phyloP scores from a whole-genome alignment of 768 basidiomycete species.

The Tulasnella sp. region DNA sequence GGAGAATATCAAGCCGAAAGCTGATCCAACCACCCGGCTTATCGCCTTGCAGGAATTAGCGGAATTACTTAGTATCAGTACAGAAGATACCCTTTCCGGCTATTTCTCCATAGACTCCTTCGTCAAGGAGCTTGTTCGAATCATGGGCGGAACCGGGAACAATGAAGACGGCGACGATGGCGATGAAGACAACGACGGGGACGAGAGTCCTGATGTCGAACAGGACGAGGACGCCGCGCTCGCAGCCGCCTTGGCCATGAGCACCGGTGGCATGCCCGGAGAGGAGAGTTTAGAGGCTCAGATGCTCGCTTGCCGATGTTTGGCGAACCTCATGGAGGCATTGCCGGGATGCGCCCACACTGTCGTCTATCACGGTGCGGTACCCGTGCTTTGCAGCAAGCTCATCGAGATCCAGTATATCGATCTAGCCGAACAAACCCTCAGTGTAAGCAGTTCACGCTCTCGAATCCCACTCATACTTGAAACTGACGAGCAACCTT shows the following conservation, averaged over 20 bases:
- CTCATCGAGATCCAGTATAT: slow-evolving; percentile 96
- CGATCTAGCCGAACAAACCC: slow-evolving; percentile 95
- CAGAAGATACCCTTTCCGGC: slow-evolving; percentile 92
- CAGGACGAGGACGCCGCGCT: slow-evolving; percentile 82
- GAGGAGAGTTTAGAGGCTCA: slow-evolving; percentile 82
- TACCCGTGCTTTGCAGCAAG: slow-evolving; percentile 96
- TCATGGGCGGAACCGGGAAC: slow-evolving; percentile 54
- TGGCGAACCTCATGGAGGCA: slow-evolving; percentile 99
- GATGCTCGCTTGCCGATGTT: slow-evolving; percentile 90
- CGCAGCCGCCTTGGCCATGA: slow-evolving; percentile 82
- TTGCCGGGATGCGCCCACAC: slow-evolving; percentile 96
- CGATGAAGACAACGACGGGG: slow-evolving; percentile 32
- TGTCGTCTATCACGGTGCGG: slow-evolving; percentile 96
- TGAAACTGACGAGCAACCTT: background rate
- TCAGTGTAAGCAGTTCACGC: slow-evolving; percentile 57
- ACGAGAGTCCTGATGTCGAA: slow-evolving; percentile 30
- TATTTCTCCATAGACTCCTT: slow-evolving; percentile 94
- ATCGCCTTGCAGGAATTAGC: slow-evolving; percentile 90
- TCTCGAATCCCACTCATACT: slow-evolving; percentile 39
- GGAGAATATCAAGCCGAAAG: slow-evolving; percentile 78
- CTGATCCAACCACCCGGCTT: slow-evolving; percentile 80
- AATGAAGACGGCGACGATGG: slow-evolving; percentile 31
- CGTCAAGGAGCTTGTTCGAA: slow-evolving; percentile 85
- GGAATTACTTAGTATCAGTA: slow-evolving; percentile 92
- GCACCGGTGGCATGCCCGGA: slow-evolving; percentile 63